phyloP scores from a whole-genome alignment of 345 rosid species.

The Salix arbutifolia region DNA sequence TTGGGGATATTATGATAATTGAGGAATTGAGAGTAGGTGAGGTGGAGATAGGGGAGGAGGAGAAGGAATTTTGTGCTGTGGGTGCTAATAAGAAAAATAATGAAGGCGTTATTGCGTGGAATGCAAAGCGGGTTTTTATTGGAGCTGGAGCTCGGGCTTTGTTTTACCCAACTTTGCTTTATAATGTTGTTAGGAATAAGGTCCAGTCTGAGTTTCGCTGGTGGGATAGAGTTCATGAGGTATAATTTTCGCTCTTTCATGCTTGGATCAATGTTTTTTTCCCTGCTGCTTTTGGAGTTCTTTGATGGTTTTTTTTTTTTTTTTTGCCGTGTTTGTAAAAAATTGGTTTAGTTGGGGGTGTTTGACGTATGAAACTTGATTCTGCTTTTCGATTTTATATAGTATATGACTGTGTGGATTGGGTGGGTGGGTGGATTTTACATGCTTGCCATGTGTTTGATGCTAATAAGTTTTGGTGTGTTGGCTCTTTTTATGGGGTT shows the following conservation, averaged over 20 bases:
- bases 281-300: not conserved
- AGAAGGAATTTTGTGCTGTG: conserved; percentile 10
- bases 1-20: conserved; percentile 62
- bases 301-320: not conserved
- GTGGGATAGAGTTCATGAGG: conserved; percentile 96
- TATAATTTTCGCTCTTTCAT: conserved; percentile 18
- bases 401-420: not conserved
- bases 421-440: not conserved
- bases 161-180: conserved; percentile 84
- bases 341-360: not conserved
- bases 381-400: not conserved
- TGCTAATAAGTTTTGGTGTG: not conserved
- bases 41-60: conserved; percentile 29
- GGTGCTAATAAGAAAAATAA: not conserved
- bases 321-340: not conserved
- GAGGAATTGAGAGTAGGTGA: conserved; percentile 59
- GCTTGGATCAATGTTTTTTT: not conserved
- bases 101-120: conserved; percentile 26
- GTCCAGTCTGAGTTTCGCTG: conserved; percentile 82
- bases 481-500: not conserved
- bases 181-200: conserved; percentile 93
- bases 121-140: conserved; percentile 62
- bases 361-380: not conserved
- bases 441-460: not conserved
- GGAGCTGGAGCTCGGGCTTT: conserved; percentile 94